Base-by-base conservation (phyloP, 352 stramenopile species). In the Pythium insidiosum region DNA sequence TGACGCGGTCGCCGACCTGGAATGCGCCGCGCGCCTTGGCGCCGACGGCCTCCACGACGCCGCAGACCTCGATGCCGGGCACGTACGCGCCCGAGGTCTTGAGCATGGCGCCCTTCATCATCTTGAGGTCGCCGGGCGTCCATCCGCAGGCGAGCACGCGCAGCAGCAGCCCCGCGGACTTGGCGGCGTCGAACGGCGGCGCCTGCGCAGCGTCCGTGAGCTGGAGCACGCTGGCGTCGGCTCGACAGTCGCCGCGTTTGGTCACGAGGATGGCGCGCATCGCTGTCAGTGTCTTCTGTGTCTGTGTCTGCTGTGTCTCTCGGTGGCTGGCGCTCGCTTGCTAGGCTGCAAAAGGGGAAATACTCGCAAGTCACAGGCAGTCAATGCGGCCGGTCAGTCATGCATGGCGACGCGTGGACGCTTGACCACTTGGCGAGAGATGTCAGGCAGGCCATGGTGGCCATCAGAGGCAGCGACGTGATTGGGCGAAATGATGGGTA, bases 41-140 rank as follows among this genome's bases (percentile, higher is more conserved):
- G 30, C 62, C 50, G 11, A 72, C 38, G 21, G 50, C 35, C n/a
- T 67, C 52, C 4, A 77, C 50, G 43, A 72, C 35, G 12, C 60
- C 66, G 40, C 59, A 71, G 29, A 74, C 39, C 24, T 77, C 66
- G 20, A 65, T 44, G 11, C 66, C 62, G 3, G 54, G 50, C 11
- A 61, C 55, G 55, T 65, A 77, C 12, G 63, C 55, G 18, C 58
- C 50, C 25, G 44, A 2, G 21, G 26, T 10, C 29, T 45, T 30
- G n/a, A 64, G 36, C 43, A 38, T 44, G 5, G 45, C 51, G 36
- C 63, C 58, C 11, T 26, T 56, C 47, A 66, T 45, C 37, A 73
- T 38, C 21, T 48, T 50, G 46, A 49, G 47, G 47, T 73, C 63
- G 6, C 44, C 59, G 3, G 54, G 44, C 21, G 63, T 66, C 12